phyloP scores from a whole-genome alignment of 805 yeast genomes.

The Spathaspora girioi region DNA sequence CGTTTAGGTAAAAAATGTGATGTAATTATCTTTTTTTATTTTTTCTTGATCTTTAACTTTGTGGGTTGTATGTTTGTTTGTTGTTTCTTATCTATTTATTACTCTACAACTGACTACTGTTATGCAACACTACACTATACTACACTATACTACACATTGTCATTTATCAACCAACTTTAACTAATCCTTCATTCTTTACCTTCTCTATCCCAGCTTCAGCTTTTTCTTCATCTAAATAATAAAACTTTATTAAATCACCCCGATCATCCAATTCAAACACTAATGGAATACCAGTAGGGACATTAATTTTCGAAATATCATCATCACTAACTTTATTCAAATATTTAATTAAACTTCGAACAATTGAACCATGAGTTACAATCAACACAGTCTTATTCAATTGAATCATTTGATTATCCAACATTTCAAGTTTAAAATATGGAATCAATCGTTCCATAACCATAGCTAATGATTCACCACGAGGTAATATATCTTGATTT shows the following conservation, averaged over 20 bases:
- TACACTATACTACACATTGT: background rate
- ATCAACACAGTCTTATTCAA: constrained; percentile 29
- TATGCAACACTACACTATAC: background rate
- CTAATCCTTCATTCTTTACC: constrained; percentile 27
- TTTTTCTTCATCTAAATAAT: constrained; percentile 38
- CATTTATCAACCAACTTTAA: constrained; percentile 3
- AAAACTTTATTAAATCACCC: constrained; percentile 24
- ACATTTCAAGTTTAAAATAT: constrained; percentile 26
- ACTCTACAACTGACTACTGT: background rate
- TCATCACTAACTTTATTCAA: constrained; percentile 32
- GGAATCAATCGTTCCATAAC: constrained; percentile 40
- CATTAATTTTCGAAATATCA: constrained; percentile 36
- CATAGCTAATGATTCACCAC: constrained; percentile 37
- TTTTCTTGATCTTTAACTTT: background rate
- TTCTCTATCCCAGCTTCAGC: constrained; percentile 37
- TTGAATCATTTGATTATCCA: constrained; percentile 18
- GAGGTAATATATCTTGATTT: constrained; percentile 23
- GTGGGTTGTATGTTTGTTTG: background rate
- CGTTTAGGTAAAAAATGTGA: background rate
- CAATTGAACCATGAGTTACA: constrained; percentile 43
- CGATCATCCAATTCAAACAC: constrained; percentile 35
- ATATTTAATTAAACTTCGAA: constrained; percentile 38
- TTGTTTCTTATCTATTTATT: background rate
- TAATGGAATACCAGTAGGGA: constrained; percentile 44
- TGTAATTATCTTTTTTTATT: background rate